Evolutionary conservation across 2,329 filamentous ascomycete genomes (phyloP).

Genomic region (Leptographium radiaticola): DNA sequence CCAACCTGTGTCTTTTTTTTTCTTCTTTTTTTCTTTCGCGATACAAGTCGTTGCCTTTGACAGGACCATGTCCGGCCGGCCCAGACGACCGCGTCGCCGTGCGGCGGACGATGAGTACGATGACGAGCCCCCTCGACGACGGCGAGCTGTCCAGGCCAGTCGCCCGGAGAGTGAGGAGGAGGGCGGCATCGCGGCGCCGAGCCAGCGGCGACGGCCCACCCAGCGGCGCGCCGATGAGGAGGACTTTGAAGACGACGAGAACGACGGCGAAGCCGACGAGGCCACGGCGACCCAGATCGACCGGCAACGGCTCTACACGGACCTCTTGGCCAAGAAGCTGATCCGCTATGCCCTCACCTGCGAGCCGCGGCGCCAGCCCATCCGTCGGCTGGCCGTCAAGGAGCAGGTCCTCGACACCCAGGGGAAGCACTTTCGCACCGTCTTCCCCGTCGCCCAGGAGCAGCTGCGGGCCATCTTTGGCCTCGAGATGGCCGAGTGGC

Average conservation of each 20-base stretch:
- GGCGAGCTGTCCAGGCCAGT: neutral
- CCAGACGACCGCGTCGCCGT: neutral
- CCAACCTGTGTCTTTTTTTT: neutral
- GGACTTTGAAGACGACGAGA: neutral
- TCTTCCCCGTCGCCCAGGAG: constrained; percentile 66
- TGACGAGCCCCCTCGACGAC: neutral
- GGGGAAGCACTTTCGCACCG: constrained; percentile 55
- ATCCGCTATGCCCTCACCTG: constrained; percentile 55
- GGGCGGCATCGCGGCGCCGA: neutral
- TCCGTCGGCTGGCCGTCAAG: constrained; percentile 48
- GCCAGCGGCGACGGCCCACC: neutral
- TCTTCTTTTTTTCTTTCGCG: too few species aligned
- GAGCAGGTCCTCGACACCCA: constrained; percentile 63
- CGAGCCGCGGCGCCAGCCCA: constrained; percentile 47
- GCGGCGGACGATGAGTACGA: neutral
- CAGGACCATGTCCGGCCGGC: neutral
- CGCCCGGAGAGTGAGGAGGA: too few species aligned
- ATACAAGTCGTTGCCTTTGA: too few species aligned
- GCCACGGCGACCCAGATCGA: constrained; percentile 3
- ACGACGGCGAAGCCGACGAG: neutral
- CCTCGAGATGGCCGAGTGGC: constrained; percentile 84
- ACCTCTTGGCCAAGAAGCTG: constrained; percentile 50
- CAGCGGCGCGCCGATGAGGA: neutral
- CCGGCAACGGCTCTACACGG: constrained; percentile 24
- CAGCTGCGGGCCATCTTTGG: constrained; percentile 64